Base-by-base conservation (phyloP, 805 yeast genomes). In the Metschnikowia picachoensis region DNA sequence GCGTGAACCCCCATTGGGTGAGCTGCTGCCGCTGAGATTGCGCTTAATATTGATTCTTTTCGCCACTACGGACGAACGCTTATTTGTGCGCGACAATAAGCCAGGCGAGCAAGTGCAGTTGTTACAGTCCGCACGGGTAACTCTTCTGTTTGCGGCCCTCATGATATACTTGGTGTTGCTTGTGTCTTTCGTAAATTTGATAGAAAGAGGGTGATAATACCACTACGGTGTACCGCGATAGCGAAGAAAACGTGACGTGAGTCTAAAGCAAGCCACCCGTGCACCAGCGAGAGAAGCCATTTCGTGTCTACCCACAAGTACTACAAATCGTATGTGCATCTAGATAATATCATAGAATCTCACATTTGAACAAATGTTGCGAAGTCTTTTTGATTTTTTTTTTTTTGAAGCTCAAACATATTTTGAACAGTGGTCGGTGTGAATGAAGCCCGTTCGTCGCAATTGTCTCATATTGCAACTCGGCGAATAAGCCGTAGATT, bases 81-180 rank as follows among this genome's bases (percentile, higher is more conserved):
- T 74, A 58, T 78, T 79, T 49, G 74, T 78, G 58, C 95, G 74
- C 29, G 89, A 81, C 39, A 87, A 65, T 37, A 87, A 68, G 3
- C 95, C 95, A 4, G 94, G 94, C 0, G 92, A 85, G 61, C 95
- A 87, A 2, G 89, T 85, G 68, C 95, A 87, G 67, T 86, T 82
- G 39, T 77, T 73, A 61, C 94, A 87, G 57, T 69, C 73, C 12
- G 68, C 72, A 56, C 77, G 64, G 12, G 65, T 51, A 8, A 69
- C 66, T 58, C 67, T 67, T 39, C 51, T 47, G 46, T 46, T 48
- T 3, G 54, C 47, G 17, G 49, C 44, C 30, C 50, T 41, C 56
- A 52, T 52, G 13, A 10, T 47, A 20, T 20, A 20, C 25, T 20
- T 20, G 25, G 25, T 20, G 25, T 20, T 20, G 25, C 25, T 5